Base-by-base conservation (phyloP, 805 yeast species). In the Danielozyma ontarioensis region DNA sequence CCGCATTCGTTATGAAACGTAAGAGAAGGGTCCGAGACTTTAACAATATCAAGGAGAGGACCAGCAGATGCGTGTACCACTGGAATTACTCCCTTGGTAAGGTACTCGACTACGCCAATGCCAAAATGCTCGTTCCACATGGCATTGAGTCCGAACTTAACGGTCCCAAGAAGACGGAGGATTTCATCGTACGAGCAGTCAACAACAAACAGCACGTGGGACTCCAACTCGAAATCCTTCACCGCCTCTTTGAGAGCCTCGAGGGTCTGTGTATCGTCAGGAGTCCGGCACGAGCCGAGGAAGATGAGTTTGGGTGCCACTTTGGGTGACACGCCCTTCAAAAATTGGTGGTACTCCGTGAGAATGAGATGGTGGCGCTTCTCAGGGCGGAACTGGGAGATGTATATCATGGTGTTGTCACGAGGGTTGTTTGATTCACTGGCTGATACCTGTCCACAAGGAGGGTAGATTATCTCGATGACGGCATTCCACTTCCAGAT, bases 41-140 rank as follows among this genome's bases (percentile, higher is more conserved):
- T 44, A n/a, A 85, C 93, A 39, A 93, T 93, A 57, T 93, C 99
- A 35, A 80, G 63, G 27, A 75, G 68, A 7, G 99, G 99, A 1
- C 99, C 99, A 0, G 96, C 98, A 33, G 95, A 83, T 3, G 94
- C 94, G 59, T 94, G 97, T 3, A 79, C 93, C 2, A 93, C 62
- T 1, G 98, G 97, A 13, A 93, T 76, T 17, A 83, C 70, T 0
- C 97, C 97, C 34, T 83, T 74, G 2, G 90, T 80, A 62, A 84
- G 68, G 53, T 88, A 86, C 57, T 93, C 99, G 5, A 93, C 98
- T 4, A 93, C 90, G 1, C 96, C 90, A 49, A 93, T 93, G 13
- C 99, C 99, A 57, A 93, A 93, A 63, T 93, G 99, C 64, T 93
- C 99, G 59, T 93, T 93, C 98, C 98, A 93, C 99, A 93, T 93